These are phyloP conservation scores for Linaria vulgaris DNA, from an alignment of 257 asterid species.

Conservation along the genomic window DNA sequence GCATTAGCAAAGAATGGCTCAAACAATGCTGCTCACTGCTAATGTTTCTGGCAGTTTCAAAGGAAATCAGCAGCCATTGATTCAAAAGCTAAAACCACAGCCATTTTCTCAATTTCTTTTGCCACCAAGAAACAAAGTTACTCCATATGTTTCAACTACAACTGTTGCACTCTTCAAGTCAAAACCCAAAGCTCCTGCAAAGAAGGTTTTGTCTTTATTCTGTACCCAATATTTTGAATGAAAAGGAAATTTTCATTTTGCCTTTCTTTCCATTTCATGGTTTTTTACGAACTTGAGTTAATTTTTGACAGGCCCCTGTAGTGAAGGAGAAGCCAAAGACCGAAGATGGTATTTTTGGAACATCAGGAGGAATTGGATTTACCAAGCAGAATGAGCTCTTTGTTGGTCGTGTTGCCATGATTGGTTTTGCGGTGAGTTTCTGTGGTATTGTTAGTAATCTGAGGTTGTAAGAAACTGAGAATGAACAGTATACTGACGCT, in stretches of 20 bases:
- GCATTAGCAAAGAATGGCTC: slow-evolving; percentile 43
- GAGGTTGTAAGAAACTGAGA: too few relatives aligned
- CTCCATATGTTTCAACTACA: slow-evolving; percentile 25
- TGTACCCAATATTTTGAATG: too few relatives aligned
- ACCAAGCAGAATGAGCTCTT: slow-evolving; percentile 89
- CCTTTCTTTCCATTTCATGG: not conserved
- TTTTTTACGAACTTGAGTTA: not conserved
- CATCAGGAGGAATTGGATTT: slow-evolving; percentile 91
- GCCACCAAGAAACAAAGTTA: slow-evolving; percentile 31
- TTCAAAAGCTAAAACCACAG: slow-evolving; percentile 48
- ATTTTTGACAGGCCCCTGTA: slow-evolving; percentile 29
- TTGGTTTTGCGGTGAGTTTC: slow-evolving; percentile 81
- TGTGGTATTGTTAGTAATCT: not conserved
- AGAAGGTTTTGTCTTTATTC: slow-evolving; percentile 44
- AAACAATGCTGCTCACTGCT: slow-evolving; percentile 72
- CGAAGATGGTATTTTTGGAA: slow-evolving; percentile 88
- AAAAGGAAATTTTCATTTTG: too few relatives aligned
- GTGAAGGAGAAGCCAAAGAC: slow-evolving; percentile 60
- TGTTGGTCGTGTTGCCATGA: slow-evolving; percentile 95
- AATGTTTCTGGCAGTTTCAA: slow-evolving; percentile 34
- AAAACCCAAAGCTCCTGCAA: slow-evolving; percentile 77
- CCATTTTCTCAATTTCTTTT: slow-evolving; percentile 49
- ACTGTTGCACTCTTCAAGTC: slow-evolving; percentile 70
- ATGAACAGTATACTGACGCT: too few relatives aligned
- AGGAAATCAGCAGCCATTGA: slow-evolving; percentile 40